Conservation (phyloP, 2,329 filamentous ascomycete genomes). For the Penicillium sp. region DNA sequence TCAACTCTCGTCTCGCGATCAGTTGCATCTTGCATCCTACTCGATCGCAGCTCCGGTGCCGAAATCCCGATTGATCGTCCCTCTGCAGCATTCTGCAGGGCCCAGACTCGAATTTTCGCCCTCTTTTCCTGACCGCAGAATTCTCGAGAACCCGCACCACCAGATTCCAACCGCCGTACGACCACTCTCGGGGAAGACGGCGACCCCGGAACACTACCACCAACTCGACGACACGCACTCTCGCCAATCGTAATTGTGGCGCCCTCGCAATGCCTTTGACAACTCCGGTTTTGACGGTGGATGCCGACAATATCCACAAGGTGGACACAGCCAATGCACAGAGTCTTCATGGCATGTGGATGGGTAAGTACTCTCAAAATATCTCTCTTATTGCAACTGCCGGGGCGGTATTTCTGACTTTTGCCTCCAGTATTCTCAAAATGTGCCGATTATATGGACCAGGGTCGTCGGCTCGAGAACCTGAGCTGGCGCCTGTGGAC, state of each 20-base stretch:
- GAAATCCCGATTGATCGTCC: constrained; percentile 17
- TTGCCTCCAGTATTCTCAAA: constrained; percentile 70
- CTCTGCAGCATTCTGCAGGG: constrained; percentile 20
- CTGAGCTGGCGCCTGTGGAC: constrained; percentile 95
- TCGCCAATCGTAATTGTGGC: constrained; percentile 24
- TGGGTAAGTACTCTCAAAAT: constrained; percentile 63
- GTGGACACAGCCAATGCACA: constrained; percentile 91
- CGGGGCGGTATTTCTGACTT: background rate
- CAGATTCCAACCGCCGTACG: constrained; percentile 39
- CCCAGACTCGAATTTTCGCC: constrained; percentile 13
- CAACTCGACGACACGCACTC: constrained; percentile 3
- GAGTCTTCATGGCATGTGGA: constrained; percentile 96
- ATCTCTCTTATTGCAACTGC: background rate
- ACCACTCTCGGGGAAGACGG: constrained; percentile 45
- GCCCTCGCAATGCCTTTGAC: constrained; percentile 72
- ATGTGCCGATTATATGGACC: constrained; percentile 89
- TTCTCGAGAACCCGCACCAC: constrained; percentile 20
- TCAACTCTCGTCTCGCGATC: background rate
- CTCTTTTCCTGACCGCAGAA: constrained; percentile 8
- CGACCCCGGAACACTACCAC: constrained; percentile 39
- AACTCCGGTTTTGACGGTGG: constrained; percentile 84
- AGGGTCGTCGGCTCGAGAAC: constrained; percentile 90
- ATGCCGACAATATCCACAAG: constrained; percentile 87
- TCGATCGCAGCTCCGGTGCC: constrained; percentile 22
- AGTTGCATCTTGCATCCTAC: background rate